Evolutionary conservation across 2,329 filamentous ascomycete genomes (phyloP), one percentile per base, ranked within the genome.

Genomic region (Calonectria multiphialidica): DNA sequence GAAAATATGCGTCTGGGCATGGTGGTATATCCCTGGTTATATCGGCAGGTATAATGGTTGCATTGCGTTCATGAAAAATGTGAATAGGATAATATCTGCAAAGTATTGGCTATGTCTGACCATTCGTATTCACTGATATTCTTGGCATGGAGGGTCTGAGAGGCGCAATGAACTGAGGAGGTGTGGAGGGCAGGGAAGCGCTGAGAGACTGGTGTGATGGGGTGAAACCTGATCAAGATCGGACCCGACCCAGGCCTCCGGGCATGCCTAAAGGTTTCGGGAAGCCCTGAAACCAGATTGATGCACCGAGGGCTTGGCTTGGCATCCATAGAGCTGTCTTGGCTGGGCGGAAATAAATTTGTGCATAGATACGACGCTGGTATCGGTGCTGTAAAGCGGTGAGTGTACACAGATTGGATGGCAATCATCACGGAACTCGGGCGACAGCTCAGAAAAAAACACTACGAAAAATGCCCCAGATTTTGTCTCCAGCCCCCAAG

Each of bases 1-100:
- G 15, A 18, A 42, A 6, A 18, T 3, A 42, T 6, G 15, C 4
- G 10, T 42, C 3, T 40, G 28, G 16, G 49, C 66, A 81, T 76
- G n/a, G n/a, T 40, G 30, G 30, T n/a, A 33, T 6, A 37, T 37
- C n/a, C 35, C 12, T 6, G n/a, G n/a, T 30, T 37, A 57, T 57
- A 37, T 35, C 16, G 25, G 30, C 5, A 15, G 33, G 21, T 16
- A 23, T 57, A 37, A 37, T 57, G n/a, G 12, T 59, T 59, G 28
- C 53, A 59, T 40, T 16, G 10, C 53, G 40, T 40, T 37, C 12
- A 18, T 13, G 44, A 21, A 47, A 47, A 23, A 21, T 23, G n/a
- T 47, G 44, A 47, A 25, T 37, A 37, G 12, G 35, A 37, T 3
- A 77, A 72, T 7, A 67, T 37, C 12, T 25, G 15, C 16, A 40